Conservation (phyloP, 2,329 filamentous ascomycete genomes). For the Fusarium palustre region DNA sequence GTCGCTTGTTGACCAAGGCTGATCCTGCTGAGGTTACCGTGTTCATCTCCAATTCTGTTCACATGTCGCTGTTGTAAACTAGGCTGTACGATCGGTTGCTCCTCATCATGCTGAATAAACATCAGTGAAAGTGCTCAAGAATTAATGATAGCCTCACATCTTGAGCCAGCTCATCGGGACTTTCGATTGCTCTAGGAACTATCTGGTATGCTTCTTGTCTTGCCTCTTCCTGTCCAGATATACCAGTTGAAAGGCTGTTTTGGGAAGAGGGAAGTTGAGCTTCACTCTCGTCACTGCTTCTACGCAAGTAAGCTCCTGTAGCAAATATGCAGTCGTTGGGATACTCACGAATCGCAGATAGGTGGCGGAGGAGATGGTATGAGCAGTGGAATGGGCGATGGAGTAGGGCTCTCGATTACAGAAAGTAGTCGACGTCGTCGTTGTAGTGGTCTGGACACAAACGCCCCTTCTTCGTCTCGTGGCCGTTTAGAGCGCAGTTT, state of each 20-base stretch:
- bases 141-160: background rate
- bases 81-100: background rate
- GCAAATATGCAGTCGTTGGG: fast-evolving
- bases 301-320: background rate
- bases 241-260: background rate
- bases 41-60: background rate
- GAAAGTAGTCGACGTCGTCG: background rate
- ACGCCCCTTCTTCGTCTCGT: background rate
- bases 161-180: slow-evolving; percentile 10
- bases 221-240: fast-evolving
- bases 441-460: background rate
- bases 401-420: background rate
- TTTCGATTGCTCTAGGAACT: background rate
- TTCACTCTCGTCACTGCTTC: background rate
- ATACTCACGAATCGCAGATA: background rate
- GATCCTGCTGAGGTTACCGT: background rate
- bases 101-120: fast-evolving
- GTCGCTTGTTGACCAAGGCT: background rate
- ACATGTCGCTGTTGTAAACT: background rate
- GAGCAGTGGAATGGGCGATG: background rate
- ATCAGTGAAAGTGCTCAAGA: background rate
- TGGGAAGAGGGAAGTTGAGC: background rate
- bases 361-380: fast-evolving
- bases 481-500: background rate
- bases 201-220: fast-evolving